Conservation (phyloP, 2,329 filamentous ascomycete species). For the Neofusicoccum ribis region DNA sequence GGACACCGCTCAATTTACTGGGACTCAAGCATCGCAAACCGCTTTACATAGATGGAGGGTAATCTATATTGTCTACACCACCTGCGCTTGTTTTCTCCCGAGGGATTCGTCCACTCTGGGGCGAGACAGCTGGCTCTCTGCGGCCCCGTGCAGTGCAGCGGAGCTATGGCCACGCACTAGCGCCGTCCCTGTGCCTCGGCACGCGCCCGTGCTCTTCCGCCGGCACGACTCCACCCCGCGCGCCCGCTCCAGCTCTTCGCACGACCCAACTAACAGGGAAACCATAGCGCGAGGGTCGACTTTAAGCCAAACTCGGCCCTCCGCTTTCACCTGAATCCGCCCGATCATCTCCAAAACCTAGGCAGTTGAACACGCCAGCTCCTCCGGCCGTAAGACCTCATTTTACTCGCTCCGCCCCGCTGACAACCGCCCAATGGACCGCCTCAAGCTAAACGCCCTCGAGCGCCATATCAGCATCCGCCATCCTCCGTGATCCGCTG, state of each 20-base stretch:
- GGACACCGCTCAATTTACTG: not conserved
- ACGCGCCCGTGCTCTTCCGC: not conserved
- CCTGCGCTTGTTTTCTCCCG: not conserved
- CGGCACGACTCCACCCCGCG: not conserved
- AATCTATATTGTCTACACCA: conserved; percentile 6
- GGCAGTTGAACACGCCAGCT: not conserved
- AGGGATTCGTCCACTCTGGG: too few species aligned
- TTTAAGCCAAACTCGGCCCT: not conserved
- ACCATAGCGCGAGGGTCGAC: not conserved
- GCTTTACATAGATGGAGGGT: not conserved
- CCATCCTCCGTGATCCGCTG: not conserved
- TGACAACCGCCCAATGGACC: too few species aligned
- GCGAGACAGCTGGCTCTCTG: too few species aligned
- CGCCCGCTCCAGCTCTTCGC: too few species aligned
- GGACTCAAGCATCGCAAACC: not conserved
- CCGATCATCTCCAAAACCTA: not conserved
- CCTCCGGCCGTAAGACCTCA: not conserved
- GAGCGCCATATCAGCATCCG: not conserved
- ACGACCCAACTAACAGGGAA: not conserved
- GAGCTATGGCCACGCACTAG: not conserved
- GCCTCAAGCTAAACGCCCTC: too few species aligned
- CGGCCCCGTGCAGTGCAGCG: too few species aligned
- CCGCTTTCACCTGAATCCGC: not conserved
- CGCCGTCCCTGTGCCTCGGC: not conserved
- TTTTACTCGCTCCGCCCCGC: too few species aligned